Percentiles rank a stretch among this genome's conserved stretches.
Conservation (phyloP, 352 stramenopile genomes). For the Globisporangium acanthophoron region DNA sequence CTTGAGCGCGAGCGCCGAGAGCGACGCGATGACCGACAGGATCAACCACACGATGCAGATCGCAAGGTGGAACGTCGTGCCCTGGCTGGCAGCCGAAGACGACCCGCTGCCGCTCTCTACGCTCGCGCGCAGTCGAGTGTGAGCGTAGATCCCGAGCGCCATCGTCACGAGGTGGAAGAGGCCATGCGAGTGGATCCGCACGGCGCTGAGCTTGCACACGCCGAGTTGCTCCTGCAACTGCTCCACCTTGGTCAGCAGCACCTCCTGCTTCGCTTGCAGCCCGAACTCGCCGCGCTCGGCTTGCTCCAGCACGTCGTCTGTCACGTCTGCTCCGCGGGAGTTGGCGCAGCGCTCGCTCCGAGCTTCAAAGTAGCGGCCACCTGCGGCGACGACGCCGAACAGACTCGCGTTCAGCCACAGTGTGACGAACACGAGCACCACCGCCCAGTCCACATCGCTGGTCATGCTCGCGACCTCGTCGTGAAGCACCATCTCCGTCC, state of each 20-base stretch:
- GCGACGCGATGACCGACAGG: conserved; percentile 19
- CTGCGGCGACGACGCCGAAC: conserved; percentile 26
- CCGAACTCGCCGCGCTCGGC: conserved; percentile 63
- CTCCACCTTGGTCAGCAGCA: conserved; percentile 47
- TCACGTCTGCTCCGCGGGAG: conserved; percentile 26
- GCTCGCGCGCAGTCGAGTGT: conserved; percentile 13
- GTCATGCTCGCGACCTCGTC: conserved; percentile 22
- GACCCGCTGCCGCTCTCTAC: conserved; percentile 8
- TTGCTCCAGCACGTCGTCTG: conserved; percentile 44
- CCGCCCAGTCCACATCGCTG: conserved; percentile 26
- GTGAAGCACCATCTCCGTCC: conserved; percentile 24
- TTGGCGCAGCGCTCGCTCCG: conserved; percentile 27
- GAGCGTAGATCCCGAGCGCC: conserved; percentile 38
- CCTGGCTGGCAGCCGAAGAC: conserved; percentile 16
- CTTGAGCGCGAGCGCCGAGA: conserved; percentile 35
- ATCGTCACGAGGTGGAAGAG: conserved; percentile 31
- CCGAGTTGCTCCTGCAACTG: conserved; percentile 49
- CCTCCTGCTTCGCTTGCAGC: conserved; percentile 57
- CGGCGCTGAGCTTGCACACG: conserved; percentile 43
- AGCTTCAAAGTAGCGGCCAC: conserved; percentile 32
- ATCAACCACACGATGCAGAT: conserved; percentile 46
- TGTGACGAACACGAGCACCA: conserved; percentile 31
- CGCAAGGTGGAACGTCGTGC: conserved; percentile 36
- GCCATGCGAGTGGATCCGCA: conserved; percentile 45
- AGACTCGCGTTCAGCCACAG: conserved; percentile 44